Evolutionary conservation across 805 yeast species (phyloP).

Genomic region (Teunomyces pallodes): DNA sequence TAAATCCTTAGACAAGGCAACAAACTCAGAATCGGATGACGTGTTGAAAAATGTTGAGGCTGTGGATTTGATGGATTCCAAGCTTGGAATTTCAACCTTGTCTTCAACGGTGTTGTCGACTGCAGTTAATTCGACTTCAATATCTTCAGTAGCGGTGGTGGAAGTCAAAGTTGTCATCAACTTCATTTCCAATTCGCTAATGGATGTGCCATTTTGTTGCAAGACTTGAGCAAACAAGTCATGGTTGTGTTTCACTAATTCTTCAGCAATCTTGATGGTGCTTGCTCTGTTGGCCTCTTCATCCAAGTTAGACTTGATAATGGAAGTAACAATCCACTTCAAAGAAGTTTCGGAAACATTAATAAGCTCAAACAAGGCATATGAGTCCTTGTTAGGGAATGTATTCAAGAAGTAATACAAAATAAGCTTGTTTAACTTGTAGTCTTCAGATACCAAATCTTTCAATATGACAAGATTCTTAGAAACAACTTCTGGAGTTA

Average conservation of each 20-base stretch:
- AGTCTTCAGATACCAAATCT: conserved; percentile 21
- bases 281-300: conserved; percentile 16
- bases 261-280: conserved; percentile 20
- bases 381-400: conserved; percentile 18
- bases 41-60: conserved; percentile 34
- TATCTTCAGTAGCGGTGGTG: conserved; percentile 24
- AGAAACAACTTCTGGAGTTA: conserved; percentile 23
- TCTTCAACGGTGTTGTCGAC: conserved; percentile 16
- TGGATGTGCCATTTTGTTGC: conserved; percentile 13
- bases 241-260: conserved; percentile 18
- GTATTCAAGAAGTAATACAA: conserved; percentile 25
- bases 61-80: conserved; percentile 12
- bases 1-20: conserved; percentile 39
- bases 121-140: conserved; percentile 26
- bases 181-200: conserved; percentile 49
- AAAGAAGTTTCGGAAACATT: conserved; percentile 16
- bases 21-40: conserved; percentile 39
- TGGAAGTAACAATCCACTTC: conserved; percentile 11
- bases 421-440: conserved; percentile 31
- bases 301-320: conserved; percentile 2
- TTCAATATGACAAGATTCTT: conserved; percentile 7
- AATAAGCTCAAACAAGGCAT: conserved; percentile 22
- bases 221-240: conserved; percentile 20
- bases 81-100: conserved; percentile 15
- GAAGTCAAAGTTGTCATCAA: conserved; percentile 59